Percentiles rank a stretch among this genome's conserved stretches.
Conservation (phyloP, 2,329 filamentous ascomycete species). For the Biscogniauxia mediterranea region DNA sequence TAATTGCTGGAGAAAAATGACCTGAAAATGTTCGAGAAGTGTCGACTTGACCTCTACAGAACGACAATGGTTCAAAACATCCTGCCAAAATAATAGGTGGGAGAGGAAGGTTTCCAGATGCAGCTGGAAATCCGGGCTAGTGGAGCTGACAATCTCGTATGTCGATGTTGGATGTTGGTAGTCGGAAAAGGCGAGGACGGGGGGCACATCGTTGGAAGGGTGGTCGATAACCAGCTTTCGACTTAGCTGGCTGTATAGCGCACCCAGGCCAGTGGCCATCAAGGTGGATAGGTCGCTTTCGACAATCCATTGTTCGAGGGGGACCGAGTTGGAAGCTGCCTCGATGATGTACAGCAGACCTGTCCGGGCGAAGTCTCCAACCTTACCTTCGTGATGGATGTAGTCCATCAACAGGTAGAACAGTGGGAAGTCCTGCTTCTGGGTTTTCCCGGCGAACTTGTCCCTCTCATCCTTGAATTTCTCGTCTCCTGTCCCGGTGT, state of each 20-base stretch:
- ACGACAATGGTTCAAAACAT: slow-evolving; percentile 92
- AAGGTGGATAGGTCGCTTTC: slow-evolving; percentile 94
- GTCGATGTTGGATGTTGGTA: slow-evolving; percentile 71
- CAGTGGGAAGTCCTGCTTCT: slow-evolving; percentile 89
- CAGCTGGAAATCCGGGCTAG: slow-evolving; percentile 73
- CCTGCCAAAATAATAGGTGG: slow-evolving; percentile 96
- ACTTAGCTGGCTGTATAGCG: slow-evolving; percentile 63
- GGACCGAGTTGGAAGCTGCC: slow-evolving; percentile 77
- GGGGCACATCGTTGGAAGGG: slow-evolving; percentile 70
- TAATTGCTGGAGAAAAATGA: slow-evolving; percentile 92
- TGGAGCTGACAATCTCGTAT: slow-evolving; percentile 70
- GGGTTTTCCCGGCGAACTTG: slow-evolving; percentile 78
- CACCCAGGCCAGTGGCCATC: slow-evolving; percentile 94
- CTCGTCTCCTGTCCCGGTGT: slow-evolving; percentile 33
- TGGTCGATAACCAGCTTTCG: slow-evolving; percentile 81
- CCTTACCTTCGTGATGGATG: slow-evolving; percentile 90
- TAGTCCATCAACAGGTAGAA: slow-evolving; percentile 97
- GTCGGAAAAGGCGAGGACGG: slow-evolving; percentile 85
- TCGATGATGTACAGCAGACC: slow-evolving; percentile 95
- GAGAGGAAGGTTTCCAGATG: slow-evolving; percentile 93
- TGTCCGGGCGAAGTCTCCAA: slow-evolving; percentile 93
- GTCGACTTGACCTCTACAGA: slow-evolving; percentile 91
- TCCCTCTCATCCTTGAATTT: slow-evolving; percentile 50
- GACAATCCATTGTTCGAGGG: slow-evolving; percentile 92
- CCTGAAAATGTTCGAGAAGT: slow-evolving; percentile 92